Base-by-base conservation (phyloP, 805 yeast species). In the Sugiyamaella mastotermitis region DNA sequence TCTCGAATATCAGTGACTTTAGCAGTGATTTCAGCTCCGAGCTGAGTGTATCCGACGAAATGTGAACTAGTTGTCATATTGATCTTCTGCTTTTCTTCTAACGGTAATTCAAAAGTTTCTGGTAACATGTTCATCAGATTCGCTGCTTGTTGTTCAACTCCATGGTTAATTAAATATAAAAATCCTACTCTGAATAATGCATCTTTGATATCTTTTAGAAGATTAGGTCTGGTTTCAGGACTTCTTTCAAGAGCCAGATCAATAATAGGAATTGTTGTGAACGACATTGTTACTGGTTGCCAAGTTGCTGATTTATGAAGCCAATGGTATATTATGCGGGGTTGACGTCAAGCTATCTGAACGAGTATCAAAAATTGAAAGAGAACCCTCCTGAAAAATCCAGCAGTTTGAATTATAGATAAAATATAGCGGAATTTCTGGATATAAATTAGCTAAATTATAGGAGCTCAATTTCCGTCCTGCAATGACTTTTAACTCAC, bases 111-210 rank as follows among this genome's bases (percentile, higher is more conserved):
- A 48, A 76, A 76, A 41, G 72, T 66, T 5, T 60, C 54, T 8
- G 60, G 51, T 0, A 74, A 56, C 40, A 69, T 62, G n/a, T 49
- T 48, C 40, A 62, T 60, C 28, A 76, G 59, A 9, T 52, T 53
- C 16, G 53, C 56, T 4, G 66, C 63, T 28, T 66, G 63, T 26
- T 55, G 54, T 19, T 56, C 55, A 3, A 64, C 56, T 4, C 77
- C 77, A 33, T 74, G 75, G 48, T 71, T 68, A 20, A 53, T 58
- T 33, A 76, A 55, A 30, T 74, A 64, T 26, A 77, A 53, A 47
- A 76, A 76, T 5, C 83, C 83, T 14, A 77, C 71, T 22, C 69
- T 61, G 38, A 75, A 65, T n/a, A 76, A 56, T 0, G 80, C 79
- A 45, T 69, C 40, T 50, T 68, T 41, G 24, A 57, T 53, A 15